Evolutionary conservation across 306 rosid genomes (phyloP), one percentile per base, ranked within the genome.

Genomic region (Prunus persica): DNA sequence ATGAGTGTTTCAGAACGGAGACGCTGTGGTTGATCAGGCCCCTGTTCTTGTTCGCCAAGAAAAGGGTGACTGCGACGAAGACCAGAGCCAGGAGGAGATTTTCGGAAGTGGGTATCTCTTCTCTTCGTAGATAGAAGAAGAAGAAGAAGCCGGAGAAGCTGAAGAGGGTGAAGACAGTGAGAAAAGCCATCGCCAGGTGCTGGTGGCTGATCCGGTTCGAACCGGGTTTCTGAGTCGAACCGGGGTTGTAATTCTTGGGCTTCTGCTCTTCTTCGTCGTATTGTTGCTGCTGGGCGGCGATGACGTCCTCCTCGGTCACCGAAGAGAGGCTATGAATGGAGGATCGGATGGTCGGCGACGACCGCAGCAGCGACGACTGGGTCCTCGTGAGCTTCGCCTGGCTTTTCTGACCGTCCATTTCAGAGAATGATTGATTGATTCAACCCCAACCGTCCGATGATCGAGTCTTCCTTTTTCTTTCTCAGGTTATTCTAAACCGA

Each of bases 311-410:
- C 28, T 91, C 90, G 74, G 81, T 84, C 67, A 92, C 79, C 51
- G 97, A 95, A 3, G 91, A 86, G 71, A 91, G 87, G 71, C 95
- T 92, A 57, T 95, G 98, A 81, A 92, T 80, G 74, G 99, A 96
- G 43, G 99, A 95, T 80, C 99, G 93, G 76, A 95, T 84, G 65
- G 99, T 92, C 18, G 97, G 91, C 8, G 99, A 92, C 3, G 92
- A 89, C 22, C 92, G 92, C 11, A 91, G 98, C 10, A 95, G 89
- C 8, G 97, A 92, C 7, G 99, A 95, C 49, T 92, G 93, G 30
- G 93, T 95, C 70, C 99, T 82, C 34, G 97, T 88, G 22, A 95
- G 97, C 85, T 89, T 92, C 56, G 89, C 69, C 74, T 79, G 93
- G 71, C 88, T 86, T 84, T 83, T 90, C 82, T 87, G 97, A 61